Conservation (phyloP, 331 rosid genomes). For the Quercus lobata region DNA sequence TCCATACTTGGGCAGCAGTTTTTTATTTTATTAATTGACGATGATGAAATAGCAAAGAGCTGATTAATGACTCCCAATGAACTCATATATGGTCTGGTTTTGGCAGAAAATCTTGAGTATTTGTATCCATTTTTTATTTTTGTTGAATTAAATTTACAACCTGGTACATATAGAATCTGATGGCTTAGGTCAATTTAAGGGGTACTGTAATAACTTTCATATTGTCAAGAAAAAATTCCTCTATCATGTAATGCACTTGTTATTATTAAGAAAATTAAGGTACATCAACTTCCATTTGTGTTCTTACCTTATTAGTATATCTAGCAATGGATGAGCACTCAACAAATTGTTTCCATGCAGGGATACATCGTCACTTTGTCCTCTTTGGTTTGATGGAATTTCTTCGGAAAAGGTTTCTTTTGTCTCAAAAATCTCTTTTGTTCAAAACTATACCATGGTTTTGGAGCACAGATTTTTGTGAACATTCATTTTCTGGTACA, state of each 20-base stretch:
- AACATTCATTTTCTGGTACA: background rate
- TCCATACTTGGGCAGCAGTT: background rate
- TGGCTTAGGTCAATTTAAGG: slow-evolving; percentile 12
- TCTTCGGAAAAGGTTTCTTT: slow-evolving; percentile 72
- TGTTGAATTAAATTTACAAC: slow-evolving; percentile 6
- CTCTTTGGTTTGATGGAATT: slow-evolving; percentile 92
- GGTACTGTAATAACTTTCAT: background rate
- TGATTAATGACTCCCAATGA: background rate
- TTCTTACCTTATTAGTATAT: slow-evolving; percentile 14
- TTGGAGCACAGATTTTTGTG: background rate
- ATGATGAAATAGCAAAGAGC: background rate
- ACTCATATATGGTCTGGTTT: background rate
- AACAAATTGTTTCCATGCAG: slow-evolving; percentile 34
- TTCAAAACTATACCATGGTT: slow-evolving; percentile 1
- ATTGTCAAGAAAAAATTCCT: slow-evolving; percentile 9
- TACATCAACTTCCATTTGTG: slow-evolving; percentile 7
- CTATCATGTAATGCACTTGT: slow-evolving; percentile 10
- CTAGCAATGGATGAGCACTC: background rate
- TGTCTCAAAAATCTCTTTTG: background rate
- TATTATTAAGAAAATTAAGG: background rate
- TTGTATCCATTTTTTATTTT: background rate
- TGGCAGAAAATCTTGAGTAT: background rate
- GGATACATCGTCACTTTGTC: slow-evolving; percentile 91
- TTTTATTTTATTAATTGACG: background rate
- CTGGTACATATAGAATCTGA: slow-evolving; percentile 11